Base-by-base conservation (phyloP, 1,284 basidiomycete genomes). In the Lentinus polychrous region DNA sequence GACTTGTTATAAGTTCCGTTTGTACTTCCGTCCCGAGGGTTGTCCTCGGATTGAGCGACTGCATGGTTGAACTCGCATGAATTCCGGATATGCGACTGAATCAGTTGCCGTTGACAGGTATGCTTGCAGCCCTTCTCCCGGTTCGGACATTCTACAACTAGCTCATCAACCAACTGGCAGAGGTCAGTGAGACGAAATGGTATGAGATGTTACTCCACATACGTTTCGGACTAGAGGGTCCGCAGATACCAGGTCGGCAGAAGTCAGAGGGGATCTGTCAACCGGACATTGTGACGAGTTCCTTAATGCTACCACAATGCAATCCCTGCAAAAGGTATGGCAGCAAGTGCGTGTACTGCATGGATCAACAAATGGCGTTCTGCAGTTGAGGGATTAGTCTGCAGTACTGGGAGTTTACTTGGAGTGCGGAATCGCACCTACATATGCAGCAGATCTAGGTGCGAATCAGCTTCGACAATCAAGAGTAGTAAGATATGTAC, bases 251-350 rank as follows among this genome's bases (percentile, higher is more conserved):
- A 91, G 66, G 56, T 86, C 78, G 12, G 67, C 67, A 15, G 66
- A 42, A 2, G 65, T 60, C 33, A 93, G 71, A 0, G 79, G 72
- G 14, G 77, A 81, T 15, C 91, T 78, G 66, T 93, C 91, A 38
- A 93, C 81, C n/a, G 91, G 91, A 61, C 91, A 94, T 55, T 82
- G 78, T 1, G 72, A 68, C 3, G 79, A 75, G 49, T 83, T 74
- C 37, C 66, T 61, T 8, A 93, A 71, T 0, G 90, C 86, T 39
- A 73, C 71, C 12, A 70, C 58, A 53, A 93, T 88, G 60, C 91
- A 93, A 33, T 81, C 80, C 18, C 70, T 69, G 63, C 91, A 94
- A 64, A 93, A 93, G 0, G 88, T 93, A 62, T 94, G 91, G 50
- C 78, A 74, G 60, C 91, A 93, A 10, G 81, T 80, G 20, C 69